Evolutionary conservation across 139 green algal genomes (phyloP).

Genomic region (Chlamydomonas schloesseri): DNA sequence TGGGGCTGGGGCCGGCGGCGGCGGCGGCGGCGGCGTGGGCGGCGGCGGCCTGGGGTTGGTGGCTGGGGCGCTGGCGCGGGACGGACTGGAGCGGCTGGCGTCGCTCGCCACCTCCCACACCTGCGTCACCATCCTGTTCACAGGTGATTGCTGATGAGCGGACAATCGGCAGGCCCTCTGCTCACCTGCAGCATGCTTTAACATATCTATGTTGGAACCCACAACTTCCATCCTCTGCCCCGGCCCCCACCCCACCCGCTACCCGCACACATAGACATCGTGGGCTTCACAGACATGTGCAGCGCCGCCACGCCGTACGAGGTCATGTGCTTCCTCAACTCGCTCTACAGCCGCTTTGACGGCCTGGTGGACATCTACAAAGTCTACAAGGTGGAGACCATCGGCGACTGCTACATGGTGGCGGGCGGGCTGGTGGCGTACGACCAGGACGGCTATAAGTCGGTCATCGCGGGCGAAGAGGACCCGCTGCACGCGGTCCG

Average conservation of each 20-base stretch:
- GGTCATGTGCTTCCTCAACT: constrained; percentile 10
- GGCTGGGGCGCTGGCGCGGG: not conserved
- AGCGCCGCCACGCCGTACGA: not conserved
- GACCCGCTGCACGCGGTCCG: constrained; percentile 49
- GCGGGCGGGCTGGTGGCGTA: constrained; percentile 21
- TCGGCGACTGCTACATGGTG: constrained; percentile 67
- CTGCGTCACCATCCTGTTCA: constrained; percentile 24
- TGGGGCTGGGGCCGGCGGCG: not conserved
- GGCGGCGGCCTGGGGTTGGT: not conserved
- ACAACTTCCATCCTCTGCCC: no score
- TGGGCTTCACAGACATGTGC: not conserved
- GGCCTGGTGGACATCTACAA: not conserved
- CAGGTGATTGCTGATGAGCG: no score
- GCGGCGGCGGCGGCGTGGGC: no score
- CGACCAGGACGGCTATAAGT: constrained; percentile 15
- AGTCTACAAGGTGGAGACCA: constrained; percentile 59
- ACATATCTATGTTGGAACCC: no score
- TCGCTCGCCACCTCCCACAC: constrained; percentile 26
- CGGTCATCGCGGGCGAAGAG: not conserved
- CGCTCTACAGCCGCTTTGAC: not conserved
- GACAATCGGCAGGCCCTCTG: no score
- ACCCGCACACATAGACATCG: no score
- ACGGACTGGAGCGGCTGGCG: not conserved
- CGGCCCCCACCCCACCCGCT: no score
- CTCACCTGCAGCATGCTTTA: no score